phyloP scores from a whole-genome alignment of 441 rosid genomes.

The Dalechampia spathulata region DNA sequence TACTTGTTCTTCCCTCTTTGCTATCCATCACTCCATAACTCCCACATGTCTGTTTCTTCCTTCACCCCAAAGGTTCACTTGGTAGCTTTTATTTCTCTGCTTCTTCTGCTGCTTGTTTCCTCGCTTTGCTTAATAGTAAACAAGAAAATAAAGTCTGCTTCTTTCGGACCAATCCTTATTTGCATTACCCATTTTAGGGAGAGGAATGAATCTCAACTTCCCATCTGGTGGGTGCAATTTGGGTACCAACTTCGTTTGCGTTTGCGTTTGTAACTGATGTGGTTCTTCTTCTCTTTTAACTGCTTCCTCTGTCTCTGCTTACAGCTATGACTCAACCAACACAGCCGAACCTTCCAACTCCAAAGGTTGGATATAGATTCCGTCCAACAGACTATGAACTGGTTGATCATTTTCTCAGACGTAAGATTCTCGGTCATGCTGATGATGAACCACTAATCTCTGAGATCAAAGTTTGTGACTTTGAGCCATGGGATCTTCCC shows the following conservation, averaged over 20 bases:
- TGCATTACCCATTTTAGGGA: conserved; percentile 13
- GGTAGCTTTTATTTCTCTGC: not conserved
- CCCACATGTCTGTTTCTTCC: no score
- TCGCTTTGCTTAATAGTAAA: not conserved
- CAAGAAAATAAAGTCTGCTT: not conserved
- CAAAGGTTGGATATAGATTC: conserved; percentile 28
- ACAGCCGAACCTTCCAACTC: no score
- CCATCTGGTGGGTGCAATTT: not conserved
- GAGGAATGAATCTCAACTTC: conserved; percentile 12
- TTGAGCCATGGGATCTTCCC: conserved; percentile 44
- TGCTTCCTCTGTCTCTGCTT: not conserved
- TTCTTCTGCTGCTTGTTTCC: not conserved
- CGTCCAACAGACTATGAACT: conserved; percentile 36
- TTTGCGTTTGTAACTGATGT: not conserved
- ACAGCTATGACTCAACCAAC: not conserved
- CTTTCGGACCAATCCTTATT: not conserved
- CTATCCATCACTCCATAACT: no score
- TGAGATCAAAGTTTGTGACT: conserved; percentile 27
- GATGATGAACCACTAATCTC: conserved; percentile 1
- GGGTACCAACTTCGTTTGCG: not conserved
- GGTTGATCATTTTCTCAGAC: conserved; percentile 14
- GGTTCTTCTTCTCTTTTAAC: no score
- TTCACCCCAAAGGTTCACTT: no score
- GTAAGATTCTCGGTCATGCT: conserved; percentile 13
- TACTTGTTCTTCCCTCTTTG: no score